Evolutionary conservation across 306 rosid genomes (phyloP).

Genomic region (Quercus wislizeni): DNA sequence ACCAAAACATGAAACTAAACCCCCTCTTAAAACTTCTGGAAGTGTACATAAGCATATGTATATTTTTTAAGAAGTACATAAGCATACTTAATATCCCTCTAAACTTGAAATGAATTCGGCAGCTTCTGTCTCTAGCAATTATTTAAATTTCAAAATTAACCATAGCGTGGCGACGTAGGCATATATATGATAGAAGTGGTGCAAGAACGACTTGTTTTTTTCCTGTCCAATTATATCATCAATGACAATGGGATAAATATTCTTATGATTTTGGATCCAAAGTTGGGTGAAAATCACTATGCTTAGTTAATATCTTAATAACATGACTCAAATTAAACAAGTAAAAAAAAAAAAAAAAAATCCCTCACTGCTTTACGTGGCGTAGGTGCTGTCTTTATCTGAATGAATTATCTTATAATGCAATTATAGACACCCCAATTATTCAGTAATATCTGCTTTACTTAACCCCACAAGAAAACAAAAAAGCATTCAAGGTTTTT

Average conservation of each 20-base stretch:
- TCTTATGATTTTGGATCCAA: background rate
- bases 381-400: background rate
- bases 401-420: background rate
- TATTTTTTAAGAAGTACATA: too few relatives aligned
- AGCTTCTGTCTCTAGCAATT: too few relatives aligned
- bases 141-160: too few relatives aligned
- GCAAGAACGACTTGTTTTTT: background rate
- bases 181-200: background rate
- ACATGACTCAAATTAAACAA: background rate
- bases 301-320: background rate
- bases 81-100: too few relatives aligned
- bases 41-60: too few relatives aligned
- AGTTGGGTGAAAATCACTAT: background rate
- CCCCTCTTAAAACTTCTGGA: too few relatives aligned
- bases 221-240: background rate
- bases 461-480: background rate
- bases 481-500: constrained; percentile 14
- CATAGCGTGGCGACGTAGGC: too few relatives aligned
- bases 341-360: background rate
- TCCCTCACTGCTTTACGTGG: background rate
- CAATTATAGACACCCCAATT: background rate
- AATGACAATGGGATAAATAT: background rate
- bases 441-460: background rate
- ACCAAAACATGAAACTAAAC: too few relatives aligned
- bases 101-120: too few relatives aligned